These are phyloP conservation scores for Stephania yunnanensis DNA, from an alignment of 164 flowering plant species.

Conservation along the genomic window DNA sequence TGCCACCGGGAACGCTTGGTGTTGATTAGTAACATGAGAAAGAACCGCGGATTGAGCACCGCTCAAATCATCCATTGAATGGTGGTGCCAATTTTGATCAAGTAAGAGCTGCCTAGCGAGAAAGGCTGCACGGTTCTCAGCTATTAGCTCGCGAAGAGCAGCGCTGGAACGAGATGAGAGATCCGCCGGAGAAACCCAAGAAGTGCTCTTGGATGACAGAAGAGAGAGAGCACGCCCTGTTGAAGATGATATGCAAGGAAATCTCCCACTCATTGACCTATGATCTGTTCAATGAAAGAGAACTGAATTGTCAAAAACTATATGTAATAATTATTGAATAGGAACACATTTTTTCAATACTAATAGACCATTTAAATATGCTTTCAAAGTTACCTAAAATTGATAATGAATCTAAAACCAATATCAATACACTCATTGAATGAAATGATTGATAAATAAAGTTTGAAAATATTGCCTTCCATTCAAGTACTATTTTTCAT, in stretches of 20 bases:
- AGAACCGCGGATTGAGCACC: constrained; percentile 4
- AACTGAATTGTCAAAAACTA: too few species aligned
- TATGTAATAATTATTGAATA: too few species aligned
- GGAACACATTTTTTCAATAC: too few species aligned
- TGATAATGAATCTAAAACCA: too few species aligned
- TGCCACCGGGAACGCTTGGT: constrained; percentile 22
- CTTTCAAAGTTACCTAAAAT: too few species aligned
- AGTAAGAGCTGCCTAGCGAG: constrained; percentile 41
- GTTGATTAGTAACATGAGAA: constrained; percentile 15
- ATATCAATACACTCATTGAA: too few species aligned
- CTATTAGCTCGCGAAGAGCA: constrained; percentile 63
- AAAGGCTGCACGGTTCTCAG: constrained; percentile 56
- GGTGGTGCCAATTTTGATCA: constrained; percentile 21
- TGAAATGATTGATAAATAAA: too few species aligned
- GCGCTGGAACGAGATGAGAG: constrained; percentile 46
- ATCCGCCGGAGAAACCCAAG: constrained; percentile 20
- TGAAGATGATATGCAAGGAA: constrained; percentile 23
- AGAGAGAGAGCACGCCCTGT: constrained; percentile 76
- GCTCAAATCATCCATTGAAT: constrained; percentile 5
- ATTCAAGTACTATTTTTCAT: too few species aligned
- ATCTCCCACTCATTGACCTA: constrained; percentile 28
- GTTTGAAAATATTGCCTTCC: too few species aligned
- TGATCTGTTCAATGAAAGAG: constrained; percentile 3
- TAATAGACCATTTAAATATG: too few species aligned
- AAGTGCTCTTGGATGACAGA: constrained; percentile 33